Evolutionary conservation across 2,329 filamentous ascomycete species (phyloP), one percentile per base, ranked within the genome.

Genomic region (Calonectria multiphialidica): DNA sequence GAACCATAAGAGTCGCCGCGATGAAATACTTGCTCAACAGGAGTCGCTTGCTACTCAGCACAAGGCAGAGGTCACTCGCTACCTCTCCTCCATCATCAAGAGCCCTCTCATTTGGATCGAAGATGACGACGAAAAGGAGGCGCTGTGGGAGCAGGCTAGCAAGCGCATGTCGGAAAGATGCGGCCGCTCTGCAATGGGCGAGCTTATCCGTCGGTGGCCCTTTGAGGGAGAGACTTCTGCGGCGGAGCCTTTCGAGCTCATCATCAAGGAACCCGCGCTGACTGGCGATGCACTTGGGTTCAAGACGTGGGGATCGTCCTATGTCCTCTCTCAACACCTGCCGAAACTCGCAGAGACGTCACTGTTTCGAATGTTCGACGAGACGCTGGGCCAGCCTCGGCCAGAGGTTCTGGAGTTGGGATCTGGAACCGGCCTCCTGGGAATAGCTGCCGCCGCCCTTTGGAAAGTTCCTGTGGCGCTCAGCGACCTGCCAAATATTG

Each of bases 221-320:
- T 89, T 91, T 74, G 78, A 73, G 28, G 78, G 75, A 9, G 80
- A 76, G 53, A 76, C 68, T 18, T 57, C 72, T 13, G 71, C 77
- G 3, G 78, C 81, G 30, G 82, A 86, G 30, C 76, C 83, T 1
- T 88, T 95, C 76, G 88, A 92, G 55, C 86, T 99, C 63, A 88
- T 89, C 42, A 91, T 99, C 45, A 90, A 95, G 69, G 97, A 99
- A 81, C 97, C 97, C 2, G 92, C 95, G 1, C 87, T 98, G 68
- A 98, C 95, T 0, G 94, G 94, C 8, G 96, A 98, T 82, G 94
- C 94, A 71, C 87, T 98, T 21, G 97, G 97, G 1, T 89, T 97
- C 82, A 98, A 99, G 83, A 99, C 97, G 0, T 98, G 97, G 97
- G 95, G 94, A 0, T 96, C 95, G 0, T 96, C 95, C 0, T 97